phyloP scores from a whole-genome alignment of 2,329 filamentous ascomycete genomes.

The Colletotrichum filicis region DNA sequence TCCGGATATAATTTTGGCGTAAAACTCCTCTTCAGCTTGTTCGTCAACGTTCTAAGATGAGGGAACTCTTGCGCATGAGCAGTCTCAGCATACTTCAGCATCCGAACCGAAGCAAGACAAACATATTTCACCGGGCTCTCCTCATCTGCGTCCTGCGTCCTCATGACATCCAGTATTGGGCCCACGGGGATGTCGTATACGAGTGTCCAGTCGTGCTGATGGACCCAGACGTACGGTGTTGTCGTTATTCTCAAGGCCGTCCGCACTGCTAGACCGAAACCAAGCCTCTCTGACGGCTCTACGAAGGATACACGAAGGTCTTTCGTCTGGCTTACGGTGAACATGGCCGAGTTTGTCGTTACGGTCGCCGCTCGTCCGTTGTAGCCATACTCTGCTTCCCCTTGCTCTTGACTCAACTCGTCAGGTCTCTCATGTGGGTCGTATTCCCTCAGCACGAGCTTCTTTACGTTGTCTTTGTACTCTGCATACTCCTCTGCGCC shows the following conservation, averaged over 20 bases:
- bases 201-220: conserved; percentile 68
- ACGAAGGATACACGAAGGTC: conserved; percentile 58
- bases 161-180: conserved; percentile 59
- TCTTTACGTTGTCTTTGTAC: conserved; percentile 61
- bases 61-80: conserved; percentile 57
- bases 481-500: conserved; percentile 52
- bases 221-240: conserved; percentile 66
- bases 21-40: conserved; percentile 54
- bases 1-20: neutral
- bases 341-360: conserved; percentile 22
- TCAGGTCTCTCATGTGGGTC: neutral
- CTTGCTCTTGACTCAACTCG: conserved; percentile 32
- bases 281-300: conserved; percentile 57
- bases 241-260: conserved; percentile 57
- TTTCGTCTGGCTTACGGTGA: conserved; percentile 47
- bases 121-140: conserved; percentile 60
- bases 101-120: conserved; percentile 62
- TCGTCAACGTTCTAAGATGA: conserved; percentile 52
- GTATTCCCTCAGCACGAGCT: conserved; percentile 49
- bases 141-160: conserved; percentile 43
- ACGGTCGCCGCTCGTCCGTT: conserved; percentile 1
- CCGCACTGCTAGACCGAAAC: conserved; percentile 65
- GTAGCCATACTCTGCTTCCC: conserved; percentile 61
- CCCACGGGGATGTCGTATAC: conserved; percentile 55
- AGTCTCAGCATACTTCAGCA: conserved; percentile 61